Evolutionary conservation across 768 basidiomycete genomes (phyloP).

Genomic region (Lentinula sp.): DNA sequence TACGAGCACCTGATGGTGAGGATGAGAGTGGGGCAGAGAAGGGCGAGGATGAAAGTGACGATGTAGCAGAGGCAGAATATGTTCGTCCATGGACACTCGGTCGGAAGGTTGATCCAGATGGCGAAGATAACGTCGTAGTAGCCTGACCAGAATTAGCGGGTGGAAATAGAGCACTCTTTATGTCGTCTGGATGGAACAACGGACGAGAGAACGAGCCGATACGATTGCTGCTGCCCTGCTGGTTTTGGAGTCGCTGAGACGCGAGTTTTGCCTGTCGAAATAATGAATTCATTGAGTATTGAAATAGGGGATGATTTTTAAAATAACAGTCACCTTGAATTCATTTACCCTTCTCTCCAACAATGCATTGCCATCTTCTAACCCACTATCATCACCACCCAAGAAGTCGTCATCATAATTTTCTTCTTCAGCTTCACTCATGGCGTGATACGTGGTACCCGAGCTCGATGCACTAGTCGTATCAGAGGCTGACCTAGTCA

Average conservation of each 20-base stretch:
- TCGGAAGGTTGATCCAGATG: background rate
- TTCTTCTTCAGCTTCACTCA: conserved; percentile 34
- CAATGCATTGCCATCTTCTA: background rate
- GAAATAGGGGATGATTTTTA: background rate
- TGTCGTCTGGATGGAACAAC: conserved; percentile 61
- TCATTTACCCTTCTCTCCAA: background rate
- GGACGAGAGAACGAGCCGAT: conserved; percentile 33
- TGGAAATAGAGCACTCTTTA: conserved; percentile 38
- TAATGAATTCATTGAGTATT: too few relatives aligned
- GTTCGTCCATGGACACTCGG: background rate
- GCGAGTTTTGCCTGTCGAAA: background rate
- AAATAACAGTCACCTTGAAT: background rate
- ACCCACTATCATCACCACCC: background rate
- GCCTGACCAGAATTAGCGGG: background rate
- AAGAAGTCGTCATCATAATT: conserved; percentile 39
- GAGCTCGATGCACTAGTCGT: background rate
- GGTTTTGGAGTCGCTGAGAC: background rate
- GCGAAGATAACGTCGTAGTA: background rate
- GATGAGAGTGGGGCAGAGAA: background rate
- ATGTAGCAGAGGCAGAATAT: background rate
- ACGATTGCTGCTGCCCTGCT: background rate
- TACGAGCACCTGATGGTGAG: background rate
- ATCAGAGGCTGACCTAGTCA: conserved; percentile 16
- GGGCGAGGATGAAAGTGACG: background rate
- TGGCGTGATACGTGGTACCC: conserved; percentile 6